Percentiles rank a stretch among this genome's conserved stretches.
These are phyloP conservation scores for Typha latifolia DNA, from an alignment of 176 grass and related monocot genomes.

Conservation along the genomic window DNA sequence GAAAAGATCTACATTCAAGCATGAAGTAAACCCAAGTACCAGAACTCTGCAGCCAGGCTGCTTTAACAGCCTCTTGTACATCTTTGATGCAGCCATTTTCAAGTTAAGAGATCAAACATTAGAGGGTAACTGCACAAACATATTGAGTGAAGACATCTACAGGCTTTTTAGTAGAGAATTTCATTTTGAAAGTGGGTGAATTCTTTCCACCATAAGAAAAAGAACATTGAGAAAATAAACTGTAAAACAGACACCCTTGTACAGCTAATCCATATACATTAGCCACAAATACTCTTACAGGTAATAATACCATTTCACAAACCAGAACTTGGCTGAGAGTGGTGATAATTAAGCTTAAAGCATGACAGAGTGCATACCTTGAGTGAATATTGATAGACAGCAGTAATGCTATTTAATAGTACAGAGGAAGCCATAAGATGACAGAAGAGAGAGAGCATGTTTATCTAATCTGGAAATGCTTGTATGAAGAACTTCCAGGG, in stretches of 20 bases:
- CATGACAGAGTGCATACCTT: neutral
- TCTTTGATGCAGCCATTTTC: too few relatives aligned
- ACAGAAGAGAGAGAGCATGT: constrained; percentile 99
- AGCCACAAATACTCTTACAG: neutral
- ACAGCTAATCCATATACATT: neutral
- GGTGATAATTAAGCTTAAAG: neutral
- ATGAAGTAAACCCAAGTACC: too few relatives aligned
- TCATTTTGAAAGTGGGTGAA: too few relatives aligned
- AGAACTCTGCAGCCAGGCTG: too few relatives aligned
- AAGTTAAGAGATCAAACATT: too few relatives aligned
- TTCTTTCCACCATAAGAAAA: too few relatives aligned
- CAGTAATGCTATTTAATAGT: neutral
- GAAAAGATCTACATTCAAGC: too few relatives aligned
- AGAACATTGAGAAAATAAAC: too few relatives aligned
- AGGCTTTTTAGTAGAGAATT: too few relatives aligned
- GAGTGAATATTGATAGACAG: neutral
- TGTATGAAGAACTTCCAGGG: constrained; percentile 35
- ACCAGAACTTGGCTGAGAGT: neutral
- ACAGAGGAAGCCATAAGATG: constrained; percentile 23
- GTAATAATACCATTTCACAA: neutral
- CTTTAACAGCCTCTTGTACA: too few relatives aligned
- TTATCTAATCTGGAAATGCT: constrained; percentile 77
- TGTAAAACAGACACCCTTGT: neutral
- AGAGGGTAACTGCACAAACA: too few relatives aligned
- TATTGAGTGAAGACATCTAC: too few relatives aligned